Evolutionary conservation across 208 protist species (phyloP).

Genomic region (Acanthamoeba rhysodes): DNA sequence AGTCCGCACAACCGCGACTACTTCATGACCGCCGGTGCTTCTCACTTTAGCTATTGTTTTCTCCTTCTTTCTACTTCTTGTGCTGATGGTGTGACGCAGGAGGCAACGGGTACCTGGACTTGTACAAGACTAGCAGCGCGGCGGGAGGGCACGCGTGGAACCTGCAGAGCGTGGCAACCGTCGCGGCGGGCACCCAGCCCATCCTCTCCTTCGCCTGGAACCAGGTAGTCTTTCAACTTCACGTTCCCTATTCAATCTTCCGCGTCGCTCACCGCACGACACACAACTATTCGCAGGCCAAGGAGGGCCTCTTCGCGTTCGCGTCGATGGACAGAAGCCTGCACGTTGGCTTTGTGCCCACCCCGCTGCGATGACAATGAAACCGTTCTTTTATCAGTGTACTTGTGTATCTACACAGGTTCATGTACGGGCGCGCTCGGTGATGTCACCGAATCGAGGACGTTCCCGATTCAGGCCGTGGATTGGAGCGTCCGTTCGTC

Average conservation of each 20-base stretch:
- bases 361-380: slow-evolving; percentile 8
- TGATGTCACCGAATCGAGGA: too few species aligned
- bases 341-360: slow-evolving; percentile 24
- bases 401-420: too few species aligned
- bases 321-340: neutral
- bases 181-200: slow-evolving; percentile 19
- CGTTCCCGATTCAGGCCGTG: too few species aligned
- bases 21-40: slow-evolving; percentile 25
- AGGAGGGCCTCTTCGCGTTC: slow-evolving; percentile 46
- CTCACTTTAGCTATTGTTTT: too few species aligned
- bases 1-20: slow-evolving; percentile 21
- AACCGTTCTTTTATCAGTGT: neutral
- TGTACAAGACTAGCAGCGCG: neutral
- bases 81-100: neutral
- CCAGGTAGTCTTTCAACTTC: neutral
- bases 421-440: too few species aligned
- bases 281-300: neutral
- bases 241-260: neutral
- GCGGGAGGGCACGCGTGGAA: neutral
- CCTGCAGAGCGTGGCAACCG: neutral
- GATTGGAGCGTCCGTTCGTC: too few species aligned
- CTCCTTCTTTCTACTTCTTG: neutral
- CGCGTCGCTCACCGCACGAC: neutral
- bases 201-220: slow-evolving; percentile 38
- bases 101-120: slow-evolving; percentile 17